These are phyloP conservation scores for Hericium rajendrae DNA, from an alignment of 768 basidiomycete genomes.

Conservation along the genomic window DNA sequence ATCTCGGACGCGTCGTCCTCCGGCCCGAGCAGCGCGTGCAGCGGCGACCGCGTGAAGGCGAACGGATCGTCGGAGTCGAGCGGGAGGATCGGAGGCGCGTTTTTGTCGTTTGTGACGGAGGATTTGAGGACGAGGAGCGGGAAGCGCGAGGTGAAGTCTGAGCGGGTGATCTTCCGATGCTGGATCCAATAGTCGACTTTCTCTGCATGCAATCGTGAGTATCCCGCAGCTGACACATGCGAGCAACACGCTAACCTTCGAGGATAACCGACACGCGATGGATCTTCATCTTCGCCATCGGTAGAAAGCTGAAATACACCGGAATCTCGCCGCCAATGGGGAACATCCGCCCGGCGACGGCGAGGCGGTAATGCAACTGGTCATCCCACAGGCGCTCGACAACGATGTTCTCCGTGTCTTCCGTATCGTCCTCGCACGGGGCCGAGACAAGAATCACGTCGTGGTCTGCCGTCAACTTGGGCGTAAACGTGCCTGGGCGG, in stretches of 20 bases:
- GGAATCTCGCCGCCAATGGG: constrained; percentile 78
- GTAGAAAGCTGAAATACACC: constrained; percentile 71
- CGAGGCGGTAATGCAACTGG: constrained; percentile 74
- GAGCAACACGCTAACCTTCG: constrained; percentile 51
- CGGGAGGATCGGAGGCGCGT: constrained; percentile 55
- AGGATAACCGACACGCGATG: constrained; percentile 63
- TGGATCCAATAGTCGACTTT: constrained; percentile 73
- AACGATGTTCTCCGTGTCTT: constrained; percentile 70
- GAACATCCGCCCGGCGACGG: constrained; percentile 65
- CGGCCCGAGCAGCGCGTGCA: constrained; percentile 39
- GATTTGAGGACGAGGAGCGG: constrained; percentile 55
- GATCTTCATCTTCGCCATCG: constrained; percentile 74
- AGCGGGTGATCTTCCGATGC: constrained; percentile 54
- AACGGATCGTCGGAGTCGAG: constrained; percentile 61
- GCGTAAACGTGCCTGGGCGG: constrained; percentile 71
- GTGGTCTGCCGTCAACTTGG: constrained; percentile 56
- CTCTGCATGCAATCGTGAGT: constrained; percentile 38
- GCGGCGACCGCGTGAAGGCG: constrained; percentile 56
- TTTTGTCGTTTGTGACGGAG: constrained; percentile 33
- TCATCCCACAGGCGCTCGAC: constrained; percentile 89
- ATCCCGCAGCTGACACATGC: not conserved
- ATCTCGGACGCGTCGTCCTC: constrained; percentile 46
- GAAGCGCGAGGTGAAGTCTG: constrained; percentile 54
- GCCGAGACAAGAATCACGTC: constrained; percentile 69
- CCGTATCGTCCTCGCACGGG: constrained; percentile 78